Conservation (phyloP, 495 filamentous ascomycete genomes). For the Daldinia childiae region DNA sequence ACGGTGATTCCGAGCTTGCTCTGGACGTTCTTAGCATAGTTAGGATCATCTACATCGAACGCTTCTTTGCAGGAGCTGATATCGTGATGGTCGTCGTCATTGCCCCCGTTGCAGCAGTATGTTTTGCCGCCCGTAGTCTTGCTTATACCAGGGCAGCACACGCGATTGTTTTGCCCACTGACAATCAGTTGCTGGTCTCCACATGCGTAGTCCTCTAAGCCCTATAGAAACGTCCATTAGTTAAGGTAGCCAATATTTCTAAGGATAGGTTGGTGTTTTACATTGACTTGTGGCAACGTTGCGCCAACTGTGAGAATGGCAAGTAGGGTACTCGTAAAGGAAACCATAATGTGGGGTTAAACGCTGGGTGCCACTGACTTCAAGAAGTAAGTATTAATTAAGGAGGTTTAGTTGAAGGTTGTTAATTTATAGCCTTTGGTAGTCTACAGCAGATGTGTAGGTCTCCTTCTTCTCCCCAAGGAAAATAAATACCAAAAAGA, state of each 20-base stretch:
- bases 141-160: not conserved
- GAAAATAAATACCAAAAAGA: not conserved
- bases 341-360: not conserved
- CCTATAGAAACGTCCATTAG: not conserved
- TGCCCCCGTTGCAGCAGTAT: not conserved
- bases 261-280: not conserved
- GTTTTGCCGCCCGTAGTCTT: not conserved
- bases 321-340: not conserved
- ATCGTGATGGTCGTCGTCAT: not conserved
- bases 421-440: no score
- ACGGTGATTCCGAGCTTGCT: not conserved
- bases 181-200: not conserved
- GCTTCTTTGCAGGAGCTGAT: not conserved
- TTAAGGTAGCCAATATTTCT: not conserved
- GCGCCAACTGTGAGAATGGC: not conserved
- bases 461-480: not conserved
- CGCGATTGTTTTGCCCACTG: not conserved
- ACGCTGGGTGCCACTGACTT: not conserved
- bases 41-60: not conserved
- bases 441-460: not conserved
- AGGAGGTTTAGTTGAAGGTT: no score
- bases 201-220: not conserved
- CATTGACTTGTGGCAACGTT: not conserved
- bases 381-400: not conserved
- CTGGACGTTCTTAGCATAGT: not conserved